Evolutionary conservation across 805 yeast genomes (phyloP).

Genomic region (Pichia phayaonensis): DNA sequence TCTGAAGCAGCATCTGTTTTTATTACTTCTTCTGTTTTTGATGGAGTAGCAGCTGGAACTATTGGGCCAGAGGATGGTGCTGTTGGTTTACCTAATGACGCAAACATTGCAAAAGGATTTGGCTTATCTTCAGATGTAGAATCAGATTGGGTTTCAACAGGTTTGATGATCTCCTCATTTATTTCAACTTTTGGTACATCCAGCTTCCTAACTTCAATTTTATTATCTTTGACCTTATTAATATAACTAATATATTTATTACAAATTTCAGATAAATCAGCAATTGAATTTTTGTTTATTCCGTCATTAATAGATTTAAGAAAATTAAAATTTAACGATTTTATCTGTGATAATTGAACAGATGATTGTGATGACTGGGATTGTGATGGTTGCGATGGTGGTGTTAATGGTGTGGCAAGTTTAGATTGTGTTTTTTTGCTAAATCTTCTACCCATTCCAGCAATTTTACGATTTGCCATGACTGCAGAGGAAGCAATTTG

Average conservation of each 20-base stretch:
- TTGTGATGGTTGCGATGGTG: constrained; percentile 33
- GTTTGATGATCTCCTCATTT: constrained; percentile 8
- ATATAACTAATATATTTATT: constrained; percentile 53
- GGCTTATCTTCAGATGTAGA: constrained; percentile 1
- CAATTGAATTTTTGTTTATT: constrained; percentile 38
- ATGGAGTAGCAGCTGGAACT: neutral
- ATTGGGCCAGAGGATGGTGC: constrained; percentile 4
- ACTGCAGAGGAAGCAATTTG: constrained; percentile 51
- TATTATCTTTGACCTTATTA: constrained; percentile 28
- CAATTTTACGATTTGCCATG: constrained; percentile 62
- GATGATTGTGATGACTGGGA: neutral
- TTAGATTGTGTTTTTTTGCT: neutral
- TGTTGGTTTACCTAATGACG: constrained; percentile 1
- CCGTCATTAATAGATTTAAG: constrained; percentile 38
- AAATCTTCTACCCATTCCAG: constrained; percentile 22
- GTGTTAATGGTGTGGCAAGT: neutral
- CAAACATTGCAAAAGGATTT: constrained; percentile 12
- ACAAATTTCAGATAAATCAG: constrained; percentile 47
- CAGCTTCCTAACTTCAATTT: constrained; percentile 20
- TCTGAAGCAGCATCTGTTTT: neutral
- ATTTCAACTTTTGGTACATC: constrained; percentile 20
- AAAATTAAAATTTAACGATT: constrained; percentile 61
- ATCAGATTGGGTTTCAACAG: constrained; percentile 1
- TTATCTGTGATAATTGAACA: constrained; percentile 41
- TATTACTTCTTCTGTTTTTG: neutral